Evolutionary conservation across 352 stramenopile genomes (phyloP), one percentile per base, ranked within the genome.

Genomic region (Globisporangium canariense): DNA sequence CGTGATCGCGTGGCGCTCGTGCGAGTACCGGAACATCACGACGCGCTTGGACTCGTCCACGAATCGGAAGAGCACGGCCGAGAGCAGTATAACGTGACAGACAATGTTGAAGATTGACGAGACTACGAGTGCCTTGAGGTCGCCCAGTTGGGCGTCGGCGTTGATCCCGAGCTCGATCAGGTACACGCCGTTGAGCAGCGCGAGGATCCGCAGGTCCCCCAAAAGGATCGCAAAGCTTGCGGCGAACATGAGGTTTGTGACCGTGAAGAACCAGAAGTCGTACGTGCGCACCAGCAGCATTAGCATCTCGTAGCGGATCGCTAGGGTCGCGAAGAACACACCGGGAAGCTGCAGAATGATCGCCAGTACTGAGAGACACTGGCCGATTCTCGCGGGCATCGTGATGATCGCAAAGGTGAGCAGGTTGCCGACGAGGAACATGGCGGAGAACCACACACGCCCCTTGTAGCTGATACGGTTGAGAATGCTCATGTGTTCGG

Each of bases 191-290:
- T 67, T 55, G 1, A 74, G 5, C 16, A 78, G 45, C 1, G 54
- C 56, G 5, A 71, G 53, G 14, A 74, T 59, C 3, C 71, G 71
- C 9, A 69, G 18, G 22, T 75, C 71, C 7, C 49, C 41, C 9
- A 77, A 32, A 2, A 73, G 61, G 13, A 69, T 36, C 25, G 16
- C 55, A 25, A 76, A 74, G 38, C 62, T 68, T 3, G 62, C 13
- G 0, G 58, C 53, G 32, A 76, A 76, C 28, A 74, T 52, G 28
- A 73, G n/a, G 43, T 78, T 78, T 41, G 62, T 64, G 13, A 71
- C 43, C 10, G 68, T 73, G 58, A 76, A 67, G 43, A 73, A 70
- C 66, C 69, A 74, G 20, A 76, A 79, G 45, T 76, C 69, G 46
- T 76, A 76, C 4, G 72, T 73, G 13, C 34, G n/a, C 30, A 75